A percentile compares a stretch with the other conserved stretches of the same genome.
Evolutionary conservation across 108 stramenopile species (phyloP).

Genomic region (Nannochloropsis gaditana): DNA sequence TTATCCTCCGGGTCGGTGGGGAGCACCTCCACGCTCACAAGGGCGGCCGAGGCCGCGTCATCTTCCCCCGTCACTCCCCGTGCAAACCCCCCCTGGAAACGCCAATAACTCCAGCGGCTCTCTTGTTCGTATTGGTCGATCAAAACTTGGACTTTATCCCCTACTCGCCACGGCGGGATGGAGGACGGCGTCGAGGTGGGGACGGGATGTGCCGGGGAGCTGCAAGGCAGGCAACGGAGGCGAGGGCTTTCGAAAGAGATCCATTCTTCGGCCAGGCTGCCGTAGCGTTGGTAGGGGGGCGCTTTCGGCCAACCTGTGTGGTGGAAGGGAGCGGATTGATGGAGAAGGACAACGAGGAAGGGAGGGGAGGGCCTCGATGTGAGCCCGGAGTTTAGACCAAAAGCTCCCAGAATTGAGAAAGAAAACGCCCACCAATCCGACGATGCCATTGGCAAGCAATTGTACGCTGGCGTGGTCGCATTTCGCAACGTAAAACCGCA

Average conservation of each 20-base stretch:
- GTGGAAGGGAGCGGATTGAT: background rate
- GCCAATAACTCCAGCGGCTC: background rate
- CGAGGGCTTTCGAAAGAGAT: background rate
- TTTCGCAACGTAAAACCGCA: too few species aligned
- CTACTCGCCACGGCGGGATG: background rate
- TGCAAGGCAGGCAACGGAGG: background rate
- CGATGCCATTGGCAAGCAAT: too few species aligned
- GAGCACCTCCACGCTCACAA: background rate
- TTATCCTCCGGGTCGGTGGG: slow-evolving; percentile 29
- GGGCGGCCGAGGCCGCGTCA: background rate
- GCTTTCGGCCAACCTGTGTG: background rate
- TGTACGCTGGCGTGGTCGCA: too few species aligned
- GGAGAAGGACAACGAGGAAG: background rate
- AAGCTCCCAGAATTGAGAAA: too few species aligned
- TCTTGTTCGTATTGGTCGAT: background rate
- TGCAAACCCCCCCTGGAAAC: background rate
- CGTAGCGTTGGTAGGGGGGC: background rate
- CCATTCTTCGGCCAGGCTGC: slow-evolving; percentile 19
- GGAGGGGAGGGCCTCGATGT: background rate
- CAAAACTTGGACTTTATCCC: background rate
- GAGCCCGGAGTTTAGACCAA: too few species aligned
- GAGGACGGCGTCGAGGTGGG: background rate
- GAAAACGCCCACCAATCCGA: too few species aligned
- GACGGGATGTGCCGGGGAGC: background rate
- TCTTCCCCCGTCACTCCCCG: background rate